Conservation (phyloP, 2,329 filamentous ascomycete genomes). For the Knufia petricola region DNA sequence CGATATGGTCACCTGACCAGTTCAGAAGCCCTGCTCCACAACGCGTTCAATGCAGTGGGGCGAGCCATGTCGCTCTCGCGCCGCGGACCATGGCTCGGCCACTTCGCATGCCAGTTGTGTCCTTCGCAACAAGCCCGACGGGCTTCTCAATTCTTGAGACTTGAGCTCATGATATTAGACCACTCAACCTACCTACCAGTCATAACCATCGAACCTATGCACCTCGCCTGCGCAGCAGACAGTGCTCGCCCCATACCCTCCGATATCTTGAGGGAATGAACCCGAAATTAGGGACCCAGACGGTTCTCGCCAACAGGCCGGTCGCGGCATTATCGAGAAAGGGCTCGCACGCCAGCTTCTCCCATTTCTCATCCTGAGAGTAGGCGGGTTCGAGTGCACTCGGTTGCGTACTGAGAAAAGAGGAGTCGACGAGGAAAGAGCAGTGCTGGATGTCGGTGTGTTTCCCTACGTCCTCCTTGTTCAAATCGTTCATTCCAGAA, state of each 20-base stretch:
- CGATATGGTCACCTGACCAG: too few species aligned
- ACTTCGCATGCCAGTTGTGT: too few species aligned
- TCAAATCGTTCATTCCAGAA: conserved; percentile 81
- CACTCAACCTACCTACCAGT: too few species aligned
- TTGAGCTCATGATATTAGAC: neutral
- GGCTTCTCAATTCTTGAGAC: neutral
- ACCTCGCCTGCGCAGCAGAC: conserved; percentile 56
- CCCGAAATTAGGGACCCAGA: conserved; percentile 69
- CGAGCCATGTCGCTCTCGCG: too few species aligned
- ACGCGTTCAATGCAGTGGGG: too few species aligned
- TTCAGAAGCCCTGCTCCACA: too few species aligned
- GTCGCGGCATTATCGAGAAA: conserved; percentile 78
- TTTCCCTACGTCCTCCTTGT: conserved; percentile 77
- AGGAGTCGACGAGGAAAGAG: conserved; percentile 78
- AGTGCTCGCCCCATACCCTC: conserved; percentile 81
- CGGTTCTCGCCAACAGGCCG: conserved; percentile 59
- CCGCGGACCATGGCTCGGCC: too few species aligned
- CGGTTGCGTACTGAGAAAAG: conserved; percentile 52
- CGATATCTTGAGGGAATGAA: conserved; percentile 60
- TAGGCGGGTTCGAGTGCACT: conserved; percentile 73
- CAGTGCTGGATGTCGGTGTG: conserved; percentile 66
- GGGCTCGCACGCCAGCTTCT: conserved; percentile 60
- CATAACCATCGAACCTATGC: too few species aligned
- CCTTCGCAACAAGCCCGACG: too few species aligned
- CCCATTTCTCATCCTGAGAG: conserved; percentile 67